Conservation (phyloP, 2,329 filamentous ascomycete species). For the Exserohilum turcica region DNA sequence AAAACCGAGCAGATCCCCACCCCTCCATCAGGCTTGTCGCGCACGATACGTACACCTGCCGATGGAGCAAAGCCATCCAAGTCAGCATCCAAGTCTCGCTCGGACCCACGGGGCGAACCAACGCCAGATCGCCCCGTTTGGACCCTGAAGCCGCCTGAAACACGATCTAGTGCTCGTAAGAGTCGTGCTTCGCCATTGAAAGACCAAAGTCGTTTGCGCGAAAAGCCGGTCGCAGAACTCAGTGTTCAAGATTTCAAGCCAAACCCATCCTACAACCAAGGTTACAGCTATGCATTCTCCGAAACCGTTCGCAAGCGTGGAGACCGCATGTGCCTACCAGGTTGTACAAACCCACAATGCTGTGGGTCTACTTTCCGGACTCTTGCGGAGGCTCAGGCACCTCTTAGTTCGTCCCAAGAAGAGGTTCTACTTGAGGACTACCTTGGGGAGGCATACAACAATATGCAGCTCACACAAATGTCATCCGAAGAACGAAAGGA, state of each 20-base stretch:
- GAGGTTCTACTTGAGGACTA: slow-evolving; percentile 59
- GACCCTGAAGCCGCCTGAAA: slow-evolving; percentile 24
- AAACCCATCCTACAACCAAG: slow-evolving; percentile 74
- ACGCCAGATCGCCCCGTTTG: slow-evolving; percentile 30
- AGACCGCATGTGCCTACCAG: slow-evolving; percentile 71
- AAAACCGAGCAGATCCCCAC: slow-evolving; percentile 23
- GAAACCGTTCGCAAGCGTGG: slow-evolving; percentile 75
- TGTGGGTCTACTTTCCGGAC: slow-evolving; percentile 73
- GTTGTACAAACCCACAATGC: slow-evolving; percentile 76
- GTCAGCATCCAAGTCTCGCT: slow-evolving; percentile 3
- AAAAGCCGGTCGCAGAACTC: slow-evolving; percentile 63
- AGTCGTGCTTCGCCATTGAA: slow-evolving; percentile 6
- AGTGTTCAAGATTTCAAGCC: slow-evolving; percentile 77
- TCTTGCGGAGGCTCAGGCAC: slow-evolving; percentile 58
- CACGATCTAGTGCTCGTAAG: slow-evolving; percentile 17
- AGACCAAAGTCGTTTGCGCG: slow-evolving; percentile 49
- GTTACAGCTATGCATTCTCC: slow-evolving; percentile 72
- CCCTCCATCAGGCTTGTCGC: slow-evolving; percentile 14
- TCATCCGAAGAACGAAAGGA: slow-evolving; percentile 65
- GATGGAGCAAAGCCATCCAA: slow-evolving; percentile 1
- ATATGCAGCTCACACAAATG: slow-evolving; percentile 54
- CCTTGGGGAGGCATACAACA: slow-evolving; percentile 53
- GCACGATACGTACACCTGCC: slow-evolving; percentile 10
- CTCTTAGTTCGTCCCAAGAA: slow-evolving; percentile 43
- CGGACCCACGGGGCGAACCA: slow-evolving; percentile 12